These are phyloP conservation scores for Coprinopsis strossmayeri DNA, from an alignment of 768 basidiomycete genomes.

Conservation along the genomic window DNA sequence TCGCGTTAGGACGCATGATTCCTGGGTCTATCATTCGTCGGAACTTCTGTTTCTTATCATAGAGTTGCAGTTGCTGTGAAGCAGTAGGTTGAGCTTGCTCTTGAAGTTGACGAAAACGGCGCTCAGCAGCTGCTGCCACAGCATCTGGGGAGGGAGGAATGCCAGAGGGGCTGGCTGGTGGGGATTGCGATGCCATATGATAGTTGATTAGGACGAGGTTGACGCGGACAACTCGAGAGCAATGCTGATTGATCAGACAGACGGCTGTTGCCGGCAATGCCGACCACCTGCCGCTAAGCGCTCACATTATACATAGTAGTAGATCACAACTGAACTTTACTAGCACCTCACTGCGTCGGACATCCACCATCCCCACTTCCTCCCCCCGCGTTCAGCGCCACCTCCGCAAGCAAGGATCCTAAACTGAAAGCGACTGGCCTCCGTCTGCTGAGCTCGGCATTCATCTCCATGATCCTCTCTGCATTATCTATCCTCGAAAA, in stretches of 20 bases:
- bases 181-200: not conserved
- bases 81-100: constrained; percentile 27
- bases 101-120: constrained; percentile 25
- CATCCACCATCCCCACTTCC: too few relatives aligned
- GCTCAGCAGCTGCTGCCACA: constrained; percentile 39
- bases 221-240: too few relatives aligned
- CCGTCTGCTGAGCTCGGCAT: constrained; percentile 26
- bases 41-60: constrained; percentile 65
- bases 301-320: too few relatives aligned
- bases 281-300: too few relatives aligned
- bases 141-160: constrained; percentile 25
- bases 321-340: too few relatives aligned
- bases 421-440: not conserved
- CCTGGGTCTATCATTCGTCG: constrained; percentile 75
- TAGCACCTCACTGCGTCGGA: too few relatives aligned
- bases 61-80: constrained; percentile 40
- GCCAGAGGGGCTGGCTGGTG: constrained; percentile 2
- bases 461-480: constrained; percentile 49
- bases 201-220: too few relatives aligned
- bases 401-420: too few relatives aligned
- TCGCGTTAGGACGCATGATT: constrained; percentile 65
- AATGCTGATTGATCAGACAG: too few relatives aligned
- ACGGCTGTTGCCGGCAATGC: too few relatives aligned
- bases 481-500: constrained; percentile 53
- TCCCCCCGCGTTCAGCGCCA: too few relatives aligned